phyloP scores from a whole-genome alignment of 352 stramenopile species.

The Globisporangium cystogenes region DNA sequence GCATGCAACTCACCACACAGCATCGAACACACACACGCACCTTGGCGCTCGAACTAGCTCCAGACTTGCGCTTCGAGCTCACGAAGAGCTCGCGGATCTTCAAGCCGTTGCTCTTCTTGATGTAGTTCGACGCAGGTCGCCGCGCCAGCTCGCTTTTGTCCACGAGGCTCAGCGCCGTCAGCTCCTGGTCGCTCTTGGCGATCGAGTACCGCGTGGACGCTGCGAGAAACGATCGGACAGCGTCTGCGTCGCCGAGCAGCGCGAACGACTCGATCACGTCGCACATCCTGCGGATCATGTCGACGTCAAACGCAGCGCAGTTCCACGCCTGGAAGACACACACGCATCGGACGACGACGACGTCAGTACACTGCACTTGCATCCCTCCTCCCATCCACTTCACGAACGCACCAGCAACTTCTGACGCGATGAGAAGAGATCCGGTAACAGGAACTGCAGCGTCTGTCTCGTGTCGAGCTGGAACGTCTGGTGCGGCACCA shows the following conservation, averaged over 20 bases:
- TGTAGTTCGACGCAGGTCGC: constrained; percentile 13
- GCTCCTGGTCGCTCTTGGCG: constrained; percentile 32
- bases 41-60: constrained; percentile 1
- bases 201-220: constrained; percentile 25
- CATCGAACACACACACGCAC: neutral
- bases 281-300: constrained; percentile 42
- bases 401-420: constrained; percentile 57
- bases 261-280: constrained; percentile 32
- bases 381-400: neutral
- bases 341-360: neutral
- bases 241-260: constrained; percentile 19
- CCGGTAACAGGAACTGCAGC: constrained; percentile 65
- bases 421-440: constrained; percentile 57
- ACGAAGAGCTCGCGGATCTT: constrained; percentile 3
- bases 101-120: constrained; percentile 16
- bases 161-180: constrained; percentile 24
- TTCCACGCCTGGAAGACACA: constrained; percentile 45
- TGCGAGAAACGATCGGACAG: constrained; percentile 23
- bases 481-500: constrained; percentile 35
- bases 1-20: neutral
- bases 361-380: constrained; percentile 1
- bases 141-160: constrained; percentile 28
- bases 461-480: constrained; percentile 41
- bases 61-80: constrained; percentile 3
- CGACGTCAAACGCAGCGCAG: constrained; percentile 37